These are phyloP conservation scores for Rhododendron williamsianum DNA, from an alignment of 148 eudicot species.

Conservation along the genomic window DNA sequence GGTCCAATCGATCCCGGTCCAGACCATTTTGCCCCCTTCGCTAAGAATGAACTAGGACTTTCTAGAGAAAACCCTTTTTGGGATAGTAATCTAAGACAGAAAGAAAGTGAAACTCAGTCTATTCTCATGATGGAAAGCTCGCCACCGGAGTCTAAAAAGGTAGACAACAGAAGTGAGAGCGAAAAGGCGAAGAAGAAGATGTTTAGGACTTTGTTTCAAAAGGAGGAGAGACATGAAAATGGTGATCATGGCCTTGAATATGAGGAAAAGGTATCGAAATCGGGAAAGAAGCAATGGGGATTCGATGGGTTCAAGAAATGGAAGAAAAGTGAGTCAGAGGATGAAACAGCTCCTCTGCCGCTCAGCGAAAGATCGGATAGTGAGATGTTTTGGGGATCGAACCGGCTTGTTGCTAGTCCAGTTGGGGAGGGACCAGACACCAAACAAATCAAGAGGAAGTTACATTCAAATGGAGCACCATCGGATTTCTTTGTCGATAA, in stretches of 20 bases:
- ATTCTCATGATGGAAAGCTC: slow-evolving; percentile 55
- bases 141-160: slow-evolving; percentile 23
- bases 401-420: slow-evolving; percentile 21
- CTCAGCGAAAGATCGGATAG: slow-evolving; percentile 39
- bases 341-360: slow-evolving; percentile 56
- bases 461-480: slow-evolving; percentile 50
- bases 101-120: slow-evolving; percentile 31
- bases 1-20: slow-evolving; percentile 33
- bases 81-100: slow-evolving; percentile 26
- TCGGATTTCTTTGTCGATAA: slow-evolving; percentile 68
- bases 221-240: slow-evolving; percentile 14
- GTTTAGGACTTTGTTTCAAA: slow-evolving; percentile 32
- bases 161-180: slow-evolving; percentile 15
- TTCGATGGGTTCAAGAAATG: slow-evolving; percentile 66
- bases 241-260: not conserved
- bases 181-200: slow-evolving; percentile 37
- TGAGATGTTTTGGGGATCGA: slow-evolving; percentile 17
- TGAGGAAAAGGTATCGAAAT: slow-evolving; percentile 34
- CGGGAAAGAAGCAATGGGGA: slow-evolving; percentile 52
- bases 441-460: slow-evolving; percentile 46
- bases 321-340: slow-evolving; percentile 57
- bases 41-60: slow-evolving; percentile 23
- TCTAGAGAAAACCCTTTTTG: slow-evolving; percentile 63
- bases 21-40: slow-evolving; percentile 3
- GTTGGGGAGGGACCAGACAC: slow-evolving; percentile 40